Evolutionary conservation across 495 filamentous ascomycete genomes (phyloP), one percentile per base, ranked within the genome.

Genomic region (Daldinia caldariorum): DNA sequence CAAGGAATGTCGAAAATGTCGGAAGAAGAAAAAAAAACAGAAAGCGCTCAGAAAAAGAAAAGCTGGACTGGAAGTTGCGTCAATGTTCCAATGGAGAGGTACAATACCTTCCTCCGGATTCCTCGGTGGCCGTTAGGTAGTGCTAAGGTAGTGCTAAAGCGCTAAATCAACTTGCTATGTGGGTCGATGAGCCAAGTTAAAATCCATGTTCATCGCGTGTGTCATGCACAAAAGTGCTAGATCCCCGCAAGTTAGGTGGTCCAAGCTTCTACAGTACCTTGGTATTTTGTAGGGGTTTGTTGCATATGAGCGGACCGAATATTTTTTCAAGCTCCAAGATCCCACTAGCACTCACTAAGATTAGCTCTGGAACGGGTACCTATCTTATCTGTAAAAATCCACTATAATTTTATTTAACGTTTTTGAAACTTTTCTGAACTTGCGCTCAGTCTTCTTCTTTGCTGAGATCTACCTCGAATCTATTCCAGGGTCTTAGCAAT

Each of bases 131-230:
- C 61, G 3, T n/a, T n/a, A n/a, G n/a, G 43, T 34, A 12, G 10
- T 31, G 37, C 26, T 49, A 47, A n/a, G n/a, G n/a, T 26, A 26
- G 26, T 26, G 26, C 26, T 26, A 26, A 26, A 26, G 26, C 3
- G 26, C 26, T 26, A 26, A 26, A 26, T 3, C 26, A 70, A 60
- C 3, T 32, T 20, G 22, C 8, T 22, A 16, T 45, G 57, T 61
- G 56, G 61, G 56, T 60, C 67, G 67, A 69, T 60, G 32, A 45
- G 43, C 54, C 47, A 37, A 39, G 35, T 37, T 59, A 13, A 22
- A 50, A 64, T 69, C 67, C 67, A 49, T 64, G 60, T 50, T 14
- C 26, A 56, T 70, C 67, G 67, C 61, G 67, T 70, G 66, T 60
- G 43, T 49, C 6, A 14, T 59, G 38, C 56, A 31, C 29, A 2